Base-by-base conservation (phyloP, 2,329 filamentous ascomycete species). In the Aureobasidium uvarum region DNA sequence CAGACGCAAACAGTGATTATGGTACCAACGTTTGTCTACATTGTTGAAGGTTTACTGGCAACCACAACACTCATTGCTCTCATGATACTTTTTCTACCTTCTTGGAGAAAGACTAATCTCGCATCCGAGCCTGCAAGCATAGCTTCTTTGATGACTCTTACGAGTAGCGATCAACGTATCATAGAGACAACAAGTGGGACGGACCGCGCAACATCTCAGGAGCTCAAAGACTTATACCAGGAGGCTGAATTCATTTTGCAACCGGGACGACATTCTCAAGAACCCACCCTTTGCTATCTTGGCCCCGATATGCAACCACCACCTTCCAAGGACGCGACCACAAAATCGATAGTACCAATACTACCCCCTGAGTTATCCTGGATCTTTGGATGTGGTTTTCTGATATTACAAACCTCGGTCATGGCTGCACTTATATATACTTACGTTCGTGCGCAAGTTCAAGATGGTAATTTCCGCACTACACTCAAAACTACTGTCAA, bases 1-100 rank as follows among this genome's bases (percentile, higher is more conserved):
- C 67, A 13, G 0, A 74, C 70, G 0, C 67, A 77, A 20, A 73
- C 78, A 0, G 72, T 81, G 0, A 66, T 79, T 0, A 66, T 80
- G 1, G 74, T 77, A 1, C 73, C 76, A 0, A 66, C 73, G 0
- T 81, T 81, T 46, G 71, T 73, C 0, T 77, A 77, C 41, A 69
- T 78, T 8, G 74, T 78, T 0, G 74, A 77, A 16, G 33, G 33
- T 1, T 4, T 62, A 10, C 8, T 62, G 20, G 72, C 66, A 0
- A 36, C 11, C n/a, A 64, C 62, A 23, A n/a, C 50, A 18, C 4
- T 70, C 0, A 66, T 77, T 0, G 71, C 71, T 0, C 77, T 0
- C 66, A 70, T 6, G 67, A 72, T 0, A 50, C 71, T 0, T 63
- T 60, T 0, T 60, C 79, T 1, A 28, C 77, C 0, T 69, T 70